phyloP scores from a whole-genome alignment of 768 basidiomycete species.

The Mycena rebaudengoi region DNA sequence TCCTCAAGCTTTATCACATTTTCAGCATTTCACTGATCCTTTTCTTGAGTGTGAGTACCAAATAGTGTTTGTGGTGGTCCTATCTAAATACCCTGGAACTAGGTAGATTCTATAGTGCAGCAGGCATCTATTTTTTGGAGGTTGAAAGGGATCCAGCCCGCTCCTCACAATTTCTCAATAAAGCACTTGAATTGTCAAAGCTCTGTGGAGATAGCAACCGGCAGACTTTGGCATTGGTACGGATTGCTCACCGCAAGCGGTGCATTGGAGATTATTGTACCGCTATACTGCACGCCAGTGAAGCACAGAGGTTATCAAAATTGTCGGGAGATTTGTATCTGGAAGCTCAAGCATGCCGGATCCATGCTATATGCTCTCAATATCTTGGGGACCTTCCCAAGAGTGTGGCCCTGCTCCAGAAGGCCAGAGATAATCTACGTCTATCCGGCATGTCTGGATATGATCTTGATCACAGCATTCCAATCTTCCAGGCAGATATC shows the following conservation, averaged over 20 bases:
- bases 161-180: background rate
- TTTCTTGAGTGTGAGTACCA: background rate
- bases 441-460: conserved; percentile 1
- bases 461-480: background rate
- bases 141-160: background rate
- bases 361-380: background rate
- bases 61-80: background rate
- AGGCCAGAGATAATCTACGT: background rate
- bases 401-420: background rate
- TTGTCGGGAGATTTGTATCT: background rate
- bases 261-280: background rate
- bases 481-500: background rate
- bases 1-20: background rate
- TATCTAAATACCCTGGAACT: background rate
- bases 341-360: background rate
- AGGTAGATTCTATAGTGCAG: background rate
- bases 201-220: background rate
- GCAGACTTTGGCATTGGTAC: background rate
- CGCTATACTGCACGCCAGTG: background rate
- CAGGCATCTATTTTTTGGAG: background rate
- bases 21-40: too few relatives aligned
- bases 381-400: background rate
- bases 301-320: background rate
- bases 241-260: background rate
- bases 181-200: background rate